Base-by-base conservation (phyloP, 148 eudicot genomes). In the Linanthus parryae region DNA sequence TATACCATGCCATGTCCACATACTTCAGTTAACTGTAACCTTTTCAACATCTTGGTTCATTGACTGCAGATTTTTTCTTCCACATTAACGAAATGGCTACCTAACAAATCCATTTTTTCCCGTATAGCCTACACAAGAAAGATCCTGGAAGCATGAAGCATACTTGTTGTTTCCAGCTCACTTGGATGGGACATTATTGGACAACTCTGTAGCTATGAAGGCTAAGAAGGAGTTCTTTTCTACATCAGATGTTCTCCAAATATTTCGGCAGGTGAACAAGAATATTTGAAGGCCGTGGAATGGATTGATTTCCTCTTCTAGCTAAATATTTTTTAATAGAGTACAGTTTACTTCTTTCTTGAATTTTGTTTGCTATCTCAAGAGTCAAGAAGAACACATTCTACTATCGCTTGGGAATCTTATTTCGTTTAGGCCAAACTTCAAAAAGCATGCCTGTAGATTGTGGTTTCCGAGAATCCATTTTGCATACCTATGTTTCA, bases 131-230 rank as follows among this genome's bases (percentile, higher is more conserved):
- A 63, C 94, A 54, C 94, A 65, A 58, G 90, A 87, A 59, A 81
- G 73, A 67, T 67, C 87, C 40, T 75, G 87, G 95, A 84, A 75
- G 51, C 84, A 92, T 64, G 98, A 92, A 72, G 98, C 98, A 16
- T 92, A 87, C 58, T 72, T 87, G 76, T 65, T 92, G 42, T 92
- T 87, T 68, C 98, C 98, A 8, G 90, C 77, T 44, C 90, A 84
- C 69, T 58, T 77, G 73, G 98, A 84, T 57, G 98, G 95, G 50
- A 81, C 96, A 42, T 70, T 92, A 63, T 58, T 69, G 62, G 98
- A 92, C 70, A 79, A 74, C 58, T 47, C 88, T 42, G 71, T 65
- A 21, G 63, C 63, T 36, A 79, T 79, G 94, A 79, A 77, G 67
- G 74, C 73, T 58, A 81, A 83, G 59, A 83, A 81, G 72, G 98